These are phyloP conservation scores for Claviceps humidiphila DNA, from an alignment of 2,329 filamentous ascomycete species.

Conservation along the genomic window DNA sequence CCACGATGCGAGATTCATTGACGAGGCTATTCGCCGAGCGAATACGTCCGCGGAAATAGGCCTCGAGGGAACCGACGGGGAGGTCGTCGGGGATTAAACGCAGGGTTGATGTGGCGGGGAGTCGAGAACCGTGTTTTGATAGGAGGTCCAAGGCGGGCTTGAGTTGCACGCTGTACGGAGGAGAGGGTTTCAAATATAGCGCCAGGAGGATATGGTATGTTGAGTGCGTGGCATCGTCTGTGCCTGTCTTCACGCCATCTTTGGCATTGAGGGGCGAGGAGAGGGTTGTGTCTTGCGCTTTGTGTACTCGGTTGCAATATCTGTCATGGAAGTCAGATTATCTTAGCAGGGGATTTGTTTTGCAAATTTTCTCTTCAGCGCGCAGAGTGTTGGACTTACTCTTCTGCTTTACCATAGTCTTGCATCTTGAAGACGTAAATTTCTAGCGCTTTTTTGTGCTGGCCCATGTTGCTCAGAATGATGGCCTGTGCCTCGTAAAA, in stretches of 20 bases:
- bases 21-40: slow-evolving; percentile 70
- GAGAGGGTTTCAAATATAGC: slow-evolving; percentile 72
- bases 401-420: slow-evolving; percentile 81
- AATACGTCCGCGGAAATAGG: slow-evolving; percentile 86
- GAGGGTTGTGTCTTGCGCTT: slow-evolving; percentile 35
- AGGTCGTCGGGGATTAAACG: slow-evolving; percentile 72
- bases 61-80: slow-evolving; percentile 65
- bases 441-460: slow-evolving; percentile 88
- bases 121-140: slow-evolving; percentile 81
- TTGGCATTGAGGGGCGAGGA: slow-evolving; percentile 21
- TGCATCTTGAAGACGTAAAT: slow-evolving; percentile 94
- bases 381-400: slow-evolving; percentile 40
- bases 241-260: slow-evolving; percentile 19
- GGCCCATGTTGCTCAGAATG: slow-evolving; percentile 85
- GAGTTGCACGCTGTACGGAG: slow-evolving; percentile 58
- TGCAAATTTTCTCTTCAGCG: neutral
- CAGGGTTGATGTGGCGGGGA: slow-evolving; percentile 77
- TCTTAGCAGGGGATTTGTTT: too few relatives aligned
- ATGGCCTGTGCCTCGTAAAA: slow-evolving; percentile 88
- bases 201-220: slow-evolving; percentile 89
- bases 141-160: slow-evolving; percentile 73
- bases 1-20: slow-evolving; percentile 67
- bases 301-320: slow-evolving; percentile 81
- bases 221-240: slow-evolving; percentile 48
- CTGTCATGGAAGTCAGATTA: slow-evolving; percentile 26